Percentiles rank a stretch among this genome's conserved stretches.
phyloP scores from a whole-genome alignment of 2,329 filamentous ascomycete species.

The Pseudogymnoascus sp. region DNA sequence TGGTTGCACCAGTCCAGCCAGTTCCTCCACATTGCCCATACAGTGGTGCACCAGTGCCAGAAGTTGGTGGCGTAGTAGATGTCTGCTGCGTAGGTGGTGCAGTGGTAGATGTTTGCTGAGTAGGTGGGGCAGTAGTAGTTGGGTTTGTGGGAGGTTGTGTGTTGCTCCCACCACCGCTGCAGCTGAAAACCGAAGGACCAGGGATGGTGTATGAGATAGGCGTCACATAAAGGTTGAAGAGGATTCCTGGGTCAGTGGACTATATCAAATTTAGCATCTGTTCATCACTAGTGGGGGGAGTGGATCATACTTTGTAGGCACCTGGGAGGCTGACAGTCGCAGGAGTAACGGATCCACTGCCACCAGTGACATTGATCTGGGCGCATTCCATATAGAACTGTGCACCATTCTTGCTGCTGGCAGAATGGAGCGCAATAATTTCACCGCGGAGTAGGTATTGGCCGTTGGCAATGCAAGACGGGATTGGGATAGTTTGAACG shows the following conservation, averaged over 20 bases:
- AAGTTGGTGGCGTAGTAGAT: background rate
- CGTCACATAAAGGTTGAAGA: conserved; percentile 35
- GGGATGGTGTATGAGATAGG: conserved; percentile 34
- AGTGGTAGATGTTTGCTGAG: background rate
- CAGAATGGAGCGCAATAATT: conserved; percentile 39
- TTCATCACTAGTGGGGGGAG: conserved; percentile 16
- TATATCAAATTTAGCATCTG: conserved; percentile 27
- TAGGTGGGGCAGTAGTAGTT: background rate
- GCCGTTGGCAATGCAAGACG: conserved; percentile 31
- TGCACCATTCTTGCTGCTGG: conserved; percentile 30
- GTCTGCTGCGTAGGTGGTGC: background rate
- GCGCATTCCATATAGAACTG: conserved; percentile 39
- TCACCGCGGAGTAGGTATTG: conserved; percentile 37
- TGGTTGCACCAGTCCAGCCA: conserved; percentile 14
- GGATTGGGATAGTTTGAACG: conserved; percentile 39
- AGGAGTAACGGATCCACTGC: conserved; percentile 14
- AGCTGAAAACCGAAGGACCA: conserved; percentile 33
- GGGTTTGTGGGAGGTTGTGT: background rate
- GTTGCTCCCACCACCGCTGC: background rate
- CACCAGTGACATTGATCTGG: conserved; percentile 33
- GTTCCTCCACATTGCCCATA: conserved; percentile 13
- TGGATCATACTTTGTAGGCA: background rate
- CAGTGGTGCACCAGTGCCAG: conserved; percentile 10
- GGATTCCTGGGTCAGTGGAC: conserved; percentile 32
- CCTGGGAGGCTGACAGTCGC: background rate